Evolutionary conservation across 352 stramenopile species (phyloP), one percentile per base, ranked within the genome.

Genomic region (Globisporangium sylvaticum): DNA sequence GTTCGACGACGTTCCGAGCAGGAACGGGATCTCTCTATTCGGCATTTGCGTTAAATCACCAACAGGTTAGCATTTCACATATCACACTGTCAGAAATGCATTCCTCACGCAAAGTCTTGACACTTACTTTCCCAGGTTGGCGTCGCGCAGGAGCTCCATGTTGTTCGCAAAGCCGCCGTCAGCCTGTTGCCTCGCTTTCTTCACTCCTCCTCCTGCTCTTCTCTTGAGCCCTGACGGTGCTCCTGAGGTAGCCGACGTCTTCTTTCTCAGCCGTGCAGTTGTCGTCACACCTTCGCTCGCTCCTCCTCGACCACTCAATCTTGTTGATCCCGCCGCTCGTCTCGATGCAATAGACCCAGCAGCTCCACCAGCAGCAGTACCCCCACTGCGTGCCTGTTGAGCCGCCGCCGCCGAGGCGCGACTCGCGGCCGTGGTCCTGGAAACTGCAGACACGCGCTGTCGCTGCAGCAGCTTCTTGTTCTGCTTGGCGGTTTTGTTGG

Each of bases 41-140:
- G 34, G 34, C 9, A 18, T 42, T 15, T 10, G 12, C 14, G 34
- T 15, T 10, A 42, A 15, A 37, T 12, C 31, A 63, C 14, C 29
- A 31, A 52, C 4, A 67, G 29, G 27, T 46, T 8, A 60, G 54
- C 42, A 50, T 37, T 6, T 12, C 31, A 37, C 31, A 37, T 37
- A n/a, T 37, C 15, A 37, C 14, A 56, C 10, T 32, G 48, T 15
- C 22, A 57, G 50, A 37, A 37, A 37, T 37, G 10, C 10, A 12
- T 10, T 15, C 34, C 12, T n/a, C 34, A 42, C 15, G 34, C 0
- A 18, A 42, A 42, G 10, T 6, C 34, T 42, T 42, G 34, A 0
- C 12, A 42, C 39, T 48, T 81, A 91, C 77, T 83, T 87, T 37
- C 80, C 81, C 9, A 88, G 73, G 32, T 93, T 93, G n/a, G 84